Conservation (phyloP, 139 green algal species). For the Volvox africanus region DNA sequence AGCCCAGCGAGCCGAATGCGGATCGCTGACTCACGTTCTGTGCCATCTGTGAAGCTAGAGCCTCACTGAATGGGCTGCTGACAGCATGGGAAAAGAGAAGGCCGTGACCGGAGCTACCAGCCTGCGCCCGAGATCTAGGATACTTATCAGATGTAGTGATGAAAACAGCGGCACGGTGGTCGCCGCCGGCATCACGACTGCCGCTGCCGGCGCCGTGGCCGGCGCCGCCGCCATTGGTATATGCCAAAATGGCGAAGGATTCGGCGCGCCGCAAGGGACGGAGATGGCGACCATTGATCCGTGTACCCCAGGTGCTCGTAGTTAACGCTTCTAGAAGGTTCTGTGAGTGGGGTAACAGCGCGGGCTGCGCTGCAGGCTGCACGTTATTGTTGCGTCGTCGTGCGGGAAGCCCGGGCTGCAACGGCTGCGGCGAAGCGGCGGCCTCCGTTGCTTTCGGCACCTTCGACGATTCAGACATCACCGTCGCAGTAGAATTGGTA, state of each 20-base stretch:
- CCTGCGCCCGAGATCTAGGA: too few species aligned
- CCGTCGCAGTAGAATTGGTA: too few species aligned
- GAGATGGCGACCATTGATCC: neutral
- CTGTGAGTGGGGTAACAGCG: neutral
- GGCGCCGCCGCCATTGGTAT: neutral
- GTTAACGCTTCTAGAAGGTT: neutral
- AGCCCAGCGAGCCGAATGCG: neutral
- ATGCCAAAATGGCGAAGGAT: neutral
- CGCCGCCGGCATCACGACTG: neutral
- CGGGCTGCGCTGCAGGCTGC: neutral
- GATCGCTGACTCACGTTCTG: neutral
- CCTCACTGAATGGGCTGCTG: too few species aligned
- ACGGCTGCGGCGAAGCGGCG: neutral
- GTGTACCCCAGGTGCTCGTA: constrained; percentile 7
- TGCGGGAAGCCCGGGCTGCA: too few species aligned
- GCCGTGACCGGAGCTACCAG: too few species aligned
- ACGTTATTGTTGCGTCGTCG: neutral
- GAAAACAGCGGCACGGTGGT: neutral
- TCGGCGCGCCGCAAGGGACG: neutral
- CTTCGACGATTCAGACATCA: neutral
- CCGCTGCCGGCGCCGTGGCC: neutral
- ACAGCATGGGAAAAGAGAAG: too few species aligned
- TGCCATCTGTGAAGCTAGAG: neutral
- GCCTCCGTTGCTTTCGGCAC: too few species aligned
- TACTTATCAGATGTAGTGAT: neutral